Base-by-base conservation (phyloP, 805 yeast species). In the Metschnikowia matae region DNA sequence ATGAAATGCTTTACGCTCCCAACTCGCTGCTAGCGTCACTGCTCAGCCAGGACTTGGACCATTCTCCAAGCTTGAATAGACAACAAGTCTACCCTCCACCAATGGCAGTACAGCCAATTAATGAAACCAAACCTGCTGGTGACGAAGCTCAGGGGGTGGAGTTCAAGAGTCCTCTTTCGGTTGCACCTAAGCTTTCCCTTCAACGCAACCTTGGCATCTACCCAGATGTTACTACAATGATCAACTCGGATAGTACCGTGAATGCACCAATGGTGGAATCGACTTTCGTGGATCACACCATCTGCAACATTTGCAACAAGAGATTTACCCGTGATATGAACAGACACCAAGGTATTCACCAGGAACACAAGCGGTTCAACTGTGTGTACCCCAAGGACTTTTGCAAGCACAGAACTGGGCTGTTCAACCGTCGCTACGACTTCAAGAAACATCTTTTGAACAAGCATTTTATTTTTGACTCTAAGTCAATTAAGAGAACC, bases 381-480 rank as follows among this genome's bases (percentile, higher is more conserved):
- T 83, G 89, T 61, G 71, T 79, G 15, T 83, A 74, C 57, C 87
- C 87, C 7, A 69, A 75, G 44, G 67, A 67, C n/a, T 65, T 66
- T 41, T 83, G 88, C 60, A 65, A 74, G 3, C 87, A 83, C 61
- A 81, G 77, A 58, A 73, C 82, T 13, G 83, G 86, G 29, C 79
- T 71, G 58, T 83, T 83, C 68, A 83, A 83, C 65, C 69, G 89
- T 44, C 85, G 85, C 5, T 83, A 83, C 62, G 89, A 83, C 62
- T 82, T 71, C 69, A 83, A 83, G 60, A 83, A 83, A 59, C 89
- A 83, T 60, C 63, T 83, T 48, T 65, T 83, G 38, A 84, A 82
- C 60, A 69, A 77, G 47, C 89, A 83, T 56, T 83, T 83, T 60
- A 62, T 62, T 43, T 82, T 82, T 60, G 83, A 80, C 54, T 70